These are phyloP conservation scores for Naganishia vishniacii DNA, from an alignment of 768 basidiomycete species.

Conservation along the genomic window DNA sequence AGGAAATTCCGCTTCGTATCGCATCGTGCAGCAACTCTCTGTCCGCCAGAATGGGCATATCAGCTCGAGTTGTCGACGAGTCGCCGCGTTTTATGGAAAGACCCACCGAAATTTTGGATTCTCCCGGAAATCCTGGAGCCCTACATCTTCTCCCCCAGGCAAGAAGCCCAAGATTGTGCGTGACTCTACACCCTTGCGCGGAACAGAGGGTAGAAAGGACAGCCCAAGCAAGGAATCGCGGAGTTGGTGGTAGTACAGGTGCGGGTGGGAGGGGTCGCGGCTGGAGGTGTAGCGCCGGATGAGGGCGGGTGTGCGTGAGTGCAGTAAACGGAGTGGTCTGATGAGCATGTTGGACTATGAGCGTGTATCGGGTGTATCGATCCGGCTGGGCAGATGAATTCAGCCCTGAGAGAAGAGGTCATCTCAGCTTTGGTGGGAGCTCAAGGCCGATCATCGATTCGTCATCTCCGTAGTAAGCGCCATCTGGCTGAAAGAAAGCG, in stretches of 20 bases:
- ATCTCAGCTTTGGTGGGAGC: too few species aligned
- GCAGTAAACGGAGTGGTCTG: not conserved
- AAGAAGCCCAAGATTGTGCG: slow-evolving; percentile 42
- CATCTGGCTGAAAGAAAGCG: slow-evolving; percentile 4
- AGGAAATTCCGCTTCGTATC: slow-evolving; percentile 34
- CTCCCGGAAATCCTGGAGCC: slow-evolving; percentile 41
- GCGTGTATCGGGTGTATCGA: too few species aligned
- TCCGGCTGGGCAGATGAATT: too few species aligned
- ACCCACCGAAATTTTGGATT: slow-evolving; percentile 41
- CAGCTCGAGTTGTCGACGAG: too few species aligned
- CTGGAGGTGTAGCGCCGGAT: slow-evolving; percentile 1
- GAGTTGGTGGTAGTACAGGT: slow-evolving; percentile 43
- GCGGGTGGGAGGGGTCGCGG: slow-evolving; percentile 41
- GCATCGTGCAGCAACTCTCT: slow-evolving; percentile 32
- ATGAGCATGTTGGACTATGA: not conserved
- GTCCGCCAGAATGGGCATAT: not conserved
- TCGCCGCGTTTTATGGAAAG: not conserved
- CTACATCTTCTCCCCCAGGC: slow-evolving; percentile 32
- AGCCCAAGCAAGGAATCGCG: slow-evolving; percentile 31
- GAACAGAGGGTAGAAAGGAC: slow-evolving; percentile 40
- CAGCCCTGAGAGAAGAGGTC: too few species aligned
- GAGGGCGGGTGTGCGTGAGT: not conserved
- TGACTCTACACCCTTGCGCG: slow-evolving; percentile 27
- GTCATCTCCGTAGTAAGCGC: slow-evolving; percentile 2
- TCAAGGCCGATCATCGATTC: slow-evolving; percentile 5